Conservation (phyloP, 2,329 filamentous ascomycete genomes). For the Madurella fahalii region DNA sequence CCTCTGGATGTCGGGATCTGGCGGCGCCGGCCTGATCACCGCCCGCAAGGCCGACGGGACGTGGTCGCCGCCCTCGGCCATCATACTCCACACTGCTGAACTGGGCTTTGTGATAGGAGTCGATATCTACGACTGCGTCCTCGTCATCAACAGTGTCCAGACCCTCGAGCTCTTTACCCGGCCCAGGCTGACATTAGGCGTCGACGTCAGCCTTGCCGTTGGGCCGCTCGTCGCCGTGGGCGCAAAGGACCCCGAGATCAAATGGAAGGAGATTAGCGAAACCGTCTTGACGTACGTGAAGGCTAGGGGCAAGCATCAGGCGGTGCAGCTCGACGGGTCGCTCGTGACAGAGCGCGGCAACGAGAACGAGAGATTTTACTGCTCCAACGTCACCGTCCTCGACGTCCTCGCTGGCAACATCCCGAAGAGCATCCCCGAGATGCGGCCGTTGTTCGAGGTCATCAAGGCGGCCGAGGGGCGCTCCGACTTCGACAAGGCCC, state of each 20-base stretch:
- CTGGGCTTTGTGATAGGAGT: conserved; percentile 87
- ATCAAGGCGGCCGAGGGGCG: conserved; percentile 86
- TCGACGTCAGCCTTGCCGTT: conserved; percentile 70
- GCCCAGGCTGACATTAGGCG: conserved; percentile 73
- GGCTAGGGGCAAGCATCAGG: conserved; percentile 51
- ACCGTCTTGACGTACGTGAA: conserved; percentile 58
- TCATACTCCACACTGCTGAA: conserved; percentile 83
- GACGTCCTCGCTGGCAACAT: conserved; percentile 57
- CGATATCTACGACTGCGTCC: conserved; percentile 92
- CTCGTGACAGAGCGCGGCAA: conserved; percentile 54
- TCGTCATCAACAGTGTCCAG: conserved; percentile 83
- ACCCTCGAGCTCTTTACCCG: conserved; percentile 82
- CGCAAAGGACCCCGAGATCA: conserved; percentile 47
- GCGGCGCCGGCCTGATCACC: conserved; percentile 82
- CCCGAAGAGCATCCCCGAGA: conserved; percentile 50
- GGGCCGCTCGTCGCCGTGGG: conserved; percentile 65
- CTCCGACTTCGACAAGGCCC: conserved; percentile 62
- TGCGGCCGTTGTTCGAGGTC: conserved; percentile 67
- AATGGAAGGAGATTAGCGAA: conserved; percentile 50
- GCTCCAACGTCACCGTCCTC: conserved; percentile 46
- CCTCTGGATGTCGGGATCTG: conserved; percentile 85
- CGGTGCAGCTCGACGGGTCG: conserved; percentile 53
- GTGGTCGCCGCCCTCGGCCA: conserved; percentile 88
- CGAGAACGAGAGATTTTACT: conserved; percentile 59
- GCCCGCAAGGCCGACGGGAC: conserved; percentile 79